Conservation (phyloP, 2,329 filamentous ascomycete genomes). For the Colletotrichum sp. region DNA sequence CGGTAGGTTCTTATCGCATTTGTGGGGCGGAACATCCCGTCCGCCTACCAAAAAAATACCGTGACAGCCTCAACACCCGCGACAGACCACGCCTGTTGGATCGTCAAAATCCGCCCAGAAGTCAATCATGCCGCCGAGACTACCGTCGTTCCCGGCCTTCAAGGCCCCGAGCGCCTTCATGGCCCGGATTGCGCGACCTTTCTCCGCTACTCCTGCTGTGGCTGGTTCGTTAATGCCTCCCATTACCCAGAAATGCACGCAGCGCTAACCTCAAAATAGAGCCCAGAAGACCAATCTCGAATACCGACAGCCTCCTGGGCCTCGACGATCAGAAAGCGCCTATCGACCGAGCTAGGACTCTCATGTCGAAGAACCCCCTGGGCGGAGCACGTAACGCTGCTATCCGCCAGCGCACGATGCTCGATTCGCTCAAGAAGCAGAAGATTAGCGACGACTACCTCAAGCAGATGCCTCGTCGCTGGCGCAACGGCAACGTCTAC, state of each 20-base stretch:
- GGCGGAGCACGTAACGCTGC: not conserved
- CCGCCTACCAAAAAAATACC: conserved; percentile 20
- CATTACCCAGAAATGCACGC: not conserved
- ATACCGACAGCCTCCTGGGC: conserved; percentile 6
- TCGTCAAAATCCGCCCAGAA: not conserved
- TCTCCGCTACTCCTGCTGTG: conserved; percentile 12
- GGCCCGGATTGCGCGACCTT: conserved; percentile 13
- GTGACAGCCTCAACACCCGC: conserved; percentile 20
- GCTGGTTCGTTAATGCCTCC: conserved; percentile 7
- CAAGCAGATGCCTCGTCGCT: conserved; percentile 71
- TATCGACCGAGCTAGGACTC: not conserved
- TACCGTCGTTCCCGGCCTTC: conserved; percentile 29
- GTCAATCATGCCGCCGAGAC: conserved; percentile 43
- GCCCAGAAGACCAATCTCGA: not conserved
- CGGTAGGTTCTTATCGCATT: conserved; percentile 16
- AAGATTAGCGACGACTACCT: conserved; percentile 58
- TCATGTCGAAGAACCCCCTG: not conserved
- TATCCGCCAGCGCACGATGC: conserved; percentile 34
- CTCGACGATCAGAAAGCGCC: conserved; percentile 10
- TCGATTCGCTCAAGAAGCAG: conserved; percentile 42
- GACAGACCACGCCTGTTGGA: conserved; percentile 11
- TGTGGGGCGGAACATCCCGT: conserved; percentile 21
- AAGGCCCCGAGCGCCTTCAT: conserved; percentile 15
- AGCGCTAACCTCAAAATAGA: conserved; percentile 1
- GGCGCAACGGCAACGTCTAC: conserved; percentile 84